Conservation (phyloP, 805 yeast species). For the Ogataea nitratoaversa region DNA sequence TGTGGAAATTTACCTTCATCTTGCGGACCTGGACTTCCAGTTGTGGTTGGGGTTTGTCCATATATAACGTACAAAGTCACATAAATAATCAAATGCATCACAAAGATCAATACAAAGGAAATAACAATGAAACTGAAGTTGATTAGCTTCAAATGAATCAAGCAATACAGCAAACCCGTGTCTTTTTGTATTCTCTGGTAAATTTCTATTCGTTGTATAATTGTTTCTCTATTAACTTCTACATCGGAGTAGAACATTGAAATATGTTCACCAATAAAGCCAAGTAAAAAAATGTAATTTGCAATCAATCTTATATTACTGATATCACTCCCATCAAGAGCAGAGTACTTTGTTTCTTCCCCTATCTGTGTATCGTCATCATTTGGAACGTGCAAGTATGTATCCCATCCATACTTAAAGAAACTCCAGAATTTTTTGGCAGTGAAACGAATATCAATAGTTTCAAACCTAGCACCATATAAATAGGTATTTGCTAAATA, state of each 20-base stretch:
- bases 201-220: too few relatives aligned
- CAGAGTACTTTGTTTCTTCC: too few relatives aligned
- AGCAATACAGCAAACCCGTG: slow-evolving; percentile 9
- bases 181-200: slow-evolving; percentile 17
- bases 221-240: slow-evolving; percentile 3
- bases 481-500: slow-evolving; percentile 23
- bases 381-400: too few relatives aligned
- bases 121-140: slow-evolving; percentile 17
- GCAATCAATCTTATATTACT: slow-evolving; percentile 16
- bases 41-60: too few relatives aligned
- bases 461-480: slow-evolving; percentile 20
- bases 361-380: too few relatives aligned
- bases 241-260: slow-evolving; percentile 12
- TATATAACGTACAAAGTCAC: too few relatives aligned
- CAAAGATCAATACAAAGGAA: slow-evolving; percentile 15
- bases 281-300: slow-evolving; percentile 20
- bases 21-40: too few relatives aligned
- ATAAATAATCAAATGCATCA: slow-evolving; percentile 18
- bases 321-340: too few relatives aligned
- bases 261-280: slow-evolving; percentile 18
- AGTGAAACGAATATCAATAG: slow-evolving; percentile 11
- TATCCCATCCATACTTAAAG: too few relatives aligned
- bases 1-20: too few relatives aligned
- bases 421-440: too few relatives aligned
- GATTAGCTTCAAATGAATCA: slow-evolving; percentile 20